Evolutionary conservation across 31 red algal species (phyloP).

Genomic region (Asparagopsis taxiformis): DNA sequence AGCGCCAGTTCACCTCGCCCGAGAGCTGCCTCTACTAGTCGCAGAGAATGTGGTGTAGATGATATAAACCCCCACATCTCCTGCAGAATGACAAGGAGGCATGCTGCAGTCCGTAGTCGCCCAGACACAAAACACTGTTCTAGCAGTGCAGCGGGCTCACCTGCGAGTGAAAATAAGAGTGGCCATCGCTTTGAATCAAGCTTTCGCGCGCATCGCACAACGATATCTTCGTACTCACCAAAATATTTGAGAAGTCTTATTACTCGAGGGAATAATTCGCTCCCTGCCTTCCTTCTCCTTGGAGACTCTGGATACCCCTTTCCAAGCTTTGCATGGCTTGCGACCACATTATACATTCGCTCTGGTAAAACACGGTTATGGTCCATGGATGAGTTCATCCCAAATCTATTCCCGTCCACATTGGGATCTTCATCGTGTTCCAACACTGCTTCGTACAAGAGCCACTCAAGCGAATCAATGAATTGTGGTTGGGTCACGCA

Average conservation of each 20-base stretch:
- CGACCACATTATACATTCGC: background rate
- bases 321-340: background rate
- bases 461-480: constrained; percentile 92
- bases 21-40: constrained; percentile 79
- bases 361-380: constrained; percentile 2
- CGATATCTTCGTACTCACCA: constrained; percentile 98
- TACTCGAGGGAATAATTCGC: constrained; percentile 72
- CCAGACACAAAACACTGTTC: constrained; percentile 93
- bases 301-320: constrained; percentile 64
- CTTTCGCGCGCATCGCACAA: constrained; percentile 96
- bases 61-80: constrained; percentile 94
- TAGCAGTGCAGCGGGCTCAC: constrained; percentile 91
- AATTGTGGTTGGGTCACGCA: constrained; percentile 87
- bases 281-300: constrained; percentile 41
- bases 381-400: background rate
- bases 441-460: constrained; percentile 86
- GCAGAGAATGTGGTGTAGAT: constrained; percentile 78
- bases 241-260: constrained; percentile 89
- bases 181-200: constrained; percentile 93
- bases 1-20: constrained; percentile 60
- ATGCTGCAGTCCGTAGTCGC: constrained; percentile 86
- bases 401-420: constrained; percentile 2
- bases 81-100: constrained; percentile 90
- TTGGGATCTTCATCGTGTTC: constrained; percentile 66
- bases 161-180: constrained; percentile 83